These are phyloP conservation scores for Goffeauzyma gilvescens DNA, from an alignment of 768 basidiomycete species.

Conservation along the genomic window DNA sequence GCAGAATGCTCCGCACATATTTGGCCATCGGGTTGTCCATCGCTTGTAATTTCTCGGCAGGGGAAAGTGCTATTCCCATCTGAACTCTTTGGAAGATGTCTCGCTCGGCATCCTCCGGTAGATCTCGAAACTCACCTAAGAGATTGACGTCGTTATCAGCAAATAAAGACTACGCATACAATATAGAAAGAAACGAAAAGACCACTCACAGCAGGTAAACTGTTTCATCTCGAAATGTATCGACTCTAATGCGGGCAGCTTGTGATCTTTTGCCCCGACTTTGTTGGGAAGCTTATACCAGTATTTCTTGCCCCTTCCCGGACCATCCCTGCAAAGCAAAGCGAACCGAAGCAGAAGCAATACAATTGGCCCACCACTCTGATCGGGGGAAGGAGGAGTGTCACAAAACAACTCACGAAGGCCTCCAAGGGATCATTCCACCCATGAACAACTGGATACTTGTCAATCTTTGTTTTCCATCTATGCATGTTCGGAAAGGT, in stretches of 20 bases:
- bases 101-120: constrained; percentile 7
- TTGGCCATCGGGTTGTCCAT: constrained; percentile 1
- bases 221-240: constrained; percentile 1
- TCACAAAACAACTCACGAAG: not conserved
- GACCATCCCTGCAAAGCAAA: constrained; percentile 1
- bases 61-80: constrained; percentile 6
- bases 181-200: not conserved
- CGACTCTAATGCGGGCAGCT: constrained; percentile 6
- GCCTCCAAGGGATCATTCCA: constrained; percentile 9
- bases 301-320: constrained; percentile 7
- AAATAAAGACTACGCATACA: not conserved
- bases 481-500: not conserved
- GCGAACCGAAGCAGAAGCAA: not conserved
- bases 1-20: not conserved
- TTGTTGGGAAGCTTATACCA: constrained; percentile 6
- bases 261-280: not conserved
- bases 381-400: not conserved
- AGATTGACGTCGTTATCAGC: not conserved
- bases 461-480: constrained; percentile 12
- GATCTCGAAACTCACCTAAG: constrained; percentile 6
- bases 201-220: constrained; percentile 2
- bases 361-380: not conserved
- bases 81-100: constrained; percentile 14
- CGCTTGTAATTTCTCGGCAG: constrained; percentile 10
- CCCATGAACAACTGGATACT: constrained; percentile 9